phyloP scores from a whole-genome alignment of 768 basidiomycete species.

The Lactarius evosmus region DNA sequence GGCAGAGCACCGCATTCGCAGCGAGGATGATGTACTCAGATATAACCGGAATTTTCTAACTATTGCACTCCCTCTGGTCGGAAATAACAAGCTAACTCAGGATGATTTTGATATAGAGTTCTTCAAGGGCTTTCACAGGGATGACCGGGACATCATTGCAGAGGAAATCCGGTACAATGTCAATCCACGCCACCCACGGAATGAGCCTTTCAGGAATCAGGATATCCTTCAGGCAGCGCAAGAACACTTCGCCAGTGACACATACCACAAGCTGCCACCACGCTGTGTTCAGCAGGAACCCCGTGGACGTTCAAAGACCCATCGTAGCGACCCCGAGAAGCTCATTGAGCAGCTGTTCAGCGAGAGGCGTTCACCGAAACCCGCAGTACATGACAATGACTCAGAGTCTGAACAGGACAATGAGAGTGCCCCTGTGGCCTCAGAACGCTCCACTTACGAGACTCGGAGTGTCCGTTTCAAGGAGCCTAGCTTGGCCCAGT shows the following conservation, averaged over 20 bases:
- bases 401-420: too few species aligned
- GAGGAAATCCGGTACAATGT: neutral
- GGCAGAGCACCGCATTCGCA: neutral
- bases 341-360: too few species aligned
- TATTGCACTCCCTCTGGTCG: neutral
- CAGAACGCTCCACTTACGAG: neutral
- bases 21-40: neutral
- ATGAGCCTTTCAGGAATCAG: neutral
- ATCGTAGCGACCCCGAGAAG: too few species aligned
- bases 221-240: too few species aligned
- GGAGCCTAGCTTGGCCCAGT: neutral
- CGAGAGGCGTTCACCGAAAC: neutral
- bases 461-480: neutral
- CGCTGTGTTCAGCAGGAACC: too few species aligned
- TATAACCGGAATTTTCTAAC: neutral
- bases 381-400: fast-evolving
- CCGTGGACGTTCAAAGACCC: too few species aligned
- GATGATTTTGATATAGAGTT: neutral
- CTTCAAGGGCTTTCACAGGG: neutral
- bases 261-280: neutral
- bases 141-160: neutral
- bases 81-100: neutral
- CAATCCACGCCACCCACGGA: neutral
- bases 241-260: neutral
- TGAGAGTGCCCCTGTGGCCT: too few species aligned